A percentile compares a stretch with the other conserved stretches of the same genome.
Conservation (phyloP, 768 basidiomycete species). For the Boletus sensibilis region DNA sequence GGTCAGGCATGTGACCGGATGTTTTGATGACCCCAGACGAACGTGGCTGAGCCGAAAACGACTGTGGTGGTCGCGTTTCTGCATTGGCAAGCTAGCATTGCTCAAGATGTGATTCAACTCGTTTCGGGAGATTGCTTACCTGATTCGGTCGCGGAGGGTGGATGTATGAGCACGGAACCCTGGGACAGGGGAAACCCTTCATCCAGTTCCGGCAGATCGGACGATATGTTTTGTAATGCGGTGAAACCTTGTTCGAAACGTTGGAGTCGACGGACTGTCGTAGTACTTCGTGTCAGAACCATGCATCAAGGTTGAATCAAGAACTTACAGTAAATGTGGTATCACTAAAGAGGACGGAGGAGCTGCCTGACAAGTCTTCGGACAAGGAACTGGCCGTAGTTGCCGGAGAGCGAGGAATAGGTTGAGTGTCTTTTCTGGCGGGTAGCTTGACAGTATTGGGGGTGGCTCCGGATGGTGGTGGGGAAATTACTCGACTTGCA, state of each 20-base stretch:
- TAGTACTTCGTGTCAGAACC: background rate
- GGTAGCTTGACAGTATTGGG: constrained; percentile 13
- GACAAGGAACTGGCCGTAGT: constrained; percentile 11
- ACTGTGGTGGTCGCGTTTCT: background rate
- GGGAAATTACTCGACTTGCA: constrained; percentile 1
- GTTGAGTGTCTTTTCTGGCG: background rate
- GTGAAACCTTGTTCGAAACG: background rate
- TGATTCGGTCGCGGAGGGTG: constrained; percentile 9
- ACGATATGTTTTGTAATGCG: fast-evolving
- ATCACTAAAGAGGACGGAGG: constrained; percentile 12
- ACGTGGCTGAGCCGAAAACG: background rate
- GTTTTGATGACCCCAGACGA: background rate
- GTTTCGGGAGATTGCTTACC: constrained; percentile 5
- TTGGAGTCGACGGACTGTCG: constrained; percentile 22
- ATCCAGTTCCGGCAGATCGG: constrained; percentile 9
- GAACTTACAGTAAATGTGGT: constrained; percentile 23
- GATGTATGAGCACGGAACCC: background rate
- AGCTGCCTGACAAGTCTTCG: constrained; percentile 17
- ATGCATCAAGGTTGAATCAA: background rate
- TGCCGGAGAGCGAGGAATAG: constrained; percentile 14
- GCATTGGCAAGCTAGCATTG: background rate
- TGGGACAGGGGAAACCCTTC: background rate
- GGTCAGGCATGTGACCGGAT: background rate
- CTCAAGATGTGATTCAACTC: background rate
- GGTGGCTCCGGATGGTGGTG: background rate